Conservation (phyloP, 768 basidiomycete genomes). For the Rhodotorula babjevae region DNA sequence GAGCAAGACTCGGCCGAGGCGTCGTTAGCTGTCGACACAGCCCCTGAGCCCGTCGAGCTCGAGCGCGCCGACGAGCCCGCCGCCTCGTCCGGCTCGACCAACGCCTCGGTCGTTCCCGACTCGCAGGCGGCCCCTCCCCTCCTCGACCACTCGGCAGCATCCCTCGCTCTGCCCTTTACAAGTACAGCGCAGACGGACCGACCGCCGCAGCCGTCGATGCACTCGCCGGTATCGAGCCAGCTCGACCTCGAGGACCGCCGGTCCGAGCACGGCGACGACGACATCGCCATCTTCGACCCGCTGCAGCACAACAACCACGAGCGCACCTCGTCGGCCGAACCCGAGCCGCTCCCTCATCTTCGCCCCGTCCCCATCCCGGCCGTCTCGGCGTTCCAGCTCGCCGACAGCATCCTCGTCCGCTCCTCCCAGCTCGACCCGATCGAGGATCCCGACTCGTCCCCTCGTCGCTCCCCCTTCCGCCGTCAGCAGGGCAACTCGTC, state of each 20-base stretch:
- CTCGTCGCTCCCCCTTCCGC: not conserved
- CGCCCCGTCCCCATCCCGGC: conserved; percentile 10
- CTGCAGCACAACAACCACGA: not conserved
- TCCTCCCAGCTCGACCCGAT: conserved; percentile 31
- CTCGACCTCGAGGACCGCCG: conserved; percentile 16
- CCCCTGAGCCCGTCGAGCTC: too few species aligned
- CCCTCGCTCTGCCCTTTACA: too few species aligned
- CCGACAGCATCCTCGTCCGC: not conserved
- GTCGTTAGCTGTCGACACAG: too few species aligned
- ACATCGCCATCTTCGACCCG: conserved; percentile 11
- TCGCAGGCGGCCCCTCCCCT: conserved; percentile 6
- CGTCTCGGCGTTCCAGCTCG: conserved; percentile 5
- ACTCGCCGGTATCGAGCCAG: conserved; percentile 21
- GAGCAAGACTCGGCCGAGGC: too few species aligned
- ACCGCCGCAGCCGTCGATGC: not conserved
- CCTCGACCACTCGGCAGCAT: not conserved
- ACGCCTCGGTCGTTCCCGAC: conserved; percentile 20
- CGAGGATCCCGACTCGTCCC: conserved; percentile 34
- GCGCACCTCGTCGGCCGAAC: not conserved
- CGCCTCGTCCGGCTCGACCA: conserved; percentile 7
- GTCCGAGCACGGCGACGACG: not conserved
- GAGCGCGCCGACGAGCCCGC: not conserved
- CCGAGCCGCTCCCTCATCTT: not conserved
- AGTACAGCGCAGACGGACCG: not conserved
- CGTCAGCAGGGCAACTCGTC: not conserved